Evolutionary conservation across 2,329 filamentous ascomycete species (phyloP).

Genomic region (Aspergillus ustus): DNA sequence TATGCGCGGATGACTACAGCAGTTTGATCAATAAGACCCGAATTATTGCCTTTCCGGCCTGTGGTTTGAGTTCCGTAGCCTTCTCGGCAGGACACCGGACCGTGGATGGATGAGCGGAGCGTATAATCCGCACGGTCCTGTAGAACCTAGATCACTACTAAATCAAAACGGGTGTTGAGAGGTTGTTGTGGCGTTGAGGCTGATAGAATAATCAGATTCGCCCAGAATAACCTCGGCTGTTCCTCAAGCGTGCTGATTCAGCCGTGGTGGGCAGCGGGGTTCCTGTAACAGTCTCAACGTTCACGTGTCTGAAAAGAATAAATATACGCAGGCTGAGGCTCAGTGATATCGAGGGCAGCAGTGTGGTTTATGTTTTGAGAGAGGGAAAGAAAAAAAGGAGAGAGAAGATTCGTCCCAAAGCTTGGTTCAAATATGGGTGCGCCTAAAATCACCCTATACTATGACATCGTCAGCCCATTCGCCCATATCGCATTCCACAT

Average conservation of each 20-base stretch:
- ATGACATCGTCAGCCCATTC: constrained; percentile 66
- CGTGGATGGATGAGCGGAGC: background rate
- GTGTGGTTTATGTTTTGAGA: background rate
- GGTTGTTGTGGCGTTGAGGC: background rate
- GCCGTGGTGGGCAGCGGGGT: constrained; percentile 1
- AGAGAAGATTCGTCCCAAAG: background rate
- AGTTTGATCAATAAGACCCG: background rate
- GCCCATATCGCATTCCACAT: constrained; percentile 64
- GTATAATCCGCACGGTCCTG: too few relatives aligned
- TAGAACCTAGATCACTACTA: too few relatives aligned
- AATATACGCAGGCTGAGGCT: background rate
- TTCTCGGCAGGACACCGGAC: background rate
- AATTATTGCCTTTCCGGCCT: background rate
- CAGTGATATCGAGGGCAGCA: background rate
- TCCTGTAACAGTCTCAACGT: background rate
- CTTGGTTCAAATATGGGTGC: constrained; percentile 44
- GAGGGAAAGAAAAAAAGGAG: background rate
- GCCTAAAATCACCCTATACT: constrained; percentile 60
- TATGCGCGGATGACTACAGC: background rate
- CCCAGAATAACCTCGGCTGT: constrained; percentile 17
- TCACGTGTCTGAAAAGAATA: background rate
- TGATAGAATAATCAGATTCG: constrained; percentile 12
- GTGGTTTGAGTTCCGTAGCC: background rate
- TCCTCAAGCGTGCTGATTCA: constrained; percentile 6
- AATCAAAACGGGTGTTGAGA: background rate